Conservation (phyloP, 2,329 filamentous ascomycete genomes). For the Claviceps monticola region DNA sequence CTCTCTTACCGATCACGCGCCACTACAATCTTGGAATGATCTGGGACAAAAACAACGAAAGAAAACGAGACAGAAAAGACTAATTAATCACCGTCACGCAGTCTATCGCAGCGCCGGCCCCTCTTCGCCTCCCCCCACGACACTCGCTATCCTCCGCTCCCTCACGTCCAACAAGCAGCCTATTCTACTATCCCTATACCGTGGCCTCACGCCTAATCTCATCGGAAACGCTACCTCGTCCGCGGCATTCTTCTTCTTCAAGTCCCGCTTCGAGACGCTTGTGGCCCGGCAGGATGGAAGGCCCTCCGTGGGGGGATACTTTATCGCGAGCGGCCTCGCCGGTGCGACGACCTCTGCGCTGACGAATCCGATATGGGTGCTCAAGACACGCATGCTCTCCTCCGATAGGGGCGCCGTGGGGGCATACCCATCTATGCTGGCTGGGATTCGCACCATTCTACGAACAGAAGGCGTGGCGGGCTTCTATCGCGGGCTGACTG, state of each 20-base stretch:
- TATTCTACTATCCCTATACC: constrained; percentile 57
- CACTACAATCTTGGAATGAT: no score
- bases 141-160: constrained; percentile 37
- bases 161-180: constrained; percentile 38
- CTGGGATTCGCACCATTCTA: constrained; percentile 55
- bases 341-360: constrained; percentile 66
- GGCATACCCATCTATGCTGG: constrained; percentile 67
- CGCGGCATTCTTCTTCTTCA: constrained; percentile 83
- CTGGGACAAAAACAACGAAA: background rate
- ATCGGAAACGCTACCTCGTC: constrained; percentile 83
- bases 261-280: constrained; percentile 37
- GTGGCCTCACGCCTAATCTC: constrained; percentile 80
- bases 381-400: constrained; percentile 94
- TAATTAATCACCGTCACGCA: constrained; percentile 11
- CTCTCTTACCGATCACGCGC: background rate
- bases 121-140: constrained; percentile 25
- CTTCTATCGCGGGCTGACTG: constrained; percentile 77
- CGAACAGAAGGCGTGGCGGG: constrained; percentile 59
- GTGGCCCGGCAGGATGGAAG: constrained; percentile 18
- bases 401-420: constrained; percentile 60
- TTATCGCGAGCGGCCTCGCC: constrained; percentile 55
- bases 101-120: constrained; percentile 35
- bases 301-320: constrained; percentile 55
- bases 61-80: background rate
- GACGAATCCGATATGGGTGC: constrained; percentile 95